These are phyloP conservation scores for Serendipita sp. DNA, from an alignment of 768 basidiomycete species.

Conservation along the genomic window DNA sequence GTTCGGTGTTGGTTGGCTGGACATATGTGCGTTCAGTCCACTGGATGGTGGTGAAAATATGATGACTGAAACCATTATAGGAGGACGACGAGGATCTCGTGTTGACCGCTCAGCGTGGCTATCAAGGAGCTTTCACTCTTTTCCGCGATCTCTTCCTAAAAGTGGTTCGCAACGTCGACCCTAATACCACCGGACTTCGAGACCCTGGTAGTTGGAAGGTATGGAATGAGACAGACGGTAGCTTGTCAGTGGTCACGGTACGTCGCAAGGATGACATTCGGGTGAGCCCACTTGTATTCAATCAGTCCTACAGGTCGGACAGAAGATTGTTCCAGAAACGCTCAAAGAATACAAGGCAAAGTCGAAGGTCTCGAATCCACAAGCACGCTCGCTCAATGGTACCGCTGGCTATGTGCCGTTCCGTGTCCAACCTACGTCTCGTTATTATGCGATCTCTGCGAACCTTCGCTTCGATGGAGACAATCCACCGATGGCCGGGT, in stretches of 20 bases:
- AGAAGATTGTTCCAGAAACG: slow-evolving; percentile 15
- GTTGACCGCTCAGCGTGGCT: slow-evolving; percentile 11
- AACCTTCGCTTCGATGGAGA: slow-evolving; percentile 11
- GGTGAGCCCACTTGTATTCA: not conserved
- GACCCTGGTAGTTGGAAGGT: slow-evolving; percentile 12
- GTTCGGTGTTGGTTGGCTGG: slow-evolving; percentile 13
- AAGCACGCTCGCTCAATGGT: not conserved
- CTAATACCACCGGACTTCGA: slow-evolving; percentile 7
- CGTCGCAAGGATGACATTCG: not conserved
- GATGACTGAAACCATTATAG: not conserved
- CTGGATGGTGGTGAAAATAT: not conserved
- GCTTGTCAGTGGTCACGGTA: slow-evolving; percentile 12
- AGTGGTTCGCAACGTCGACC: slow-evolving; percentile 11
- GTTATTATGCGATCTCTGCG: slow-evolving; percentile 12
- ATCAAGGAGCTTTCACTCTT: slow-evolving; percentile 13
- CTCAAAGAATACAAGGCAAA: slow-evolving; percentile 11
- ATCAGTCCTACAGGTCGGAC: slow-evolving; percentile 5
- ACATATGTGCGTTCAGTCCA: slow-evolving; percentile 12
- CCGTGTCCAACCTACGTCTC: slow-evolving; percentile 11
- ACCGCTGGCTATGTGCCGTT: slow-evolving; percentile 10
- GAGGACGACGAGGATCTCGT: slow-evolving; percentile 12
- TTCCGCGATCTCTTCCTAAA: slow-evolving; percentile 15
- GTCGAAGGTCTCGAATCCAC: not conserved
- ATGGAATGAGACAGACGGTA: slow-evolving; percentile 13
- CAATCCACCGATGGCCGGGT: slow-evolving; percentile 10